Percentiles rank a stretch among this genome's conserved stretches.
Evolutionary conservation across 2,329 filamentous ascomycete genomes (phyloP).

Genomic region (Lachnellula hyalina): DNA sequence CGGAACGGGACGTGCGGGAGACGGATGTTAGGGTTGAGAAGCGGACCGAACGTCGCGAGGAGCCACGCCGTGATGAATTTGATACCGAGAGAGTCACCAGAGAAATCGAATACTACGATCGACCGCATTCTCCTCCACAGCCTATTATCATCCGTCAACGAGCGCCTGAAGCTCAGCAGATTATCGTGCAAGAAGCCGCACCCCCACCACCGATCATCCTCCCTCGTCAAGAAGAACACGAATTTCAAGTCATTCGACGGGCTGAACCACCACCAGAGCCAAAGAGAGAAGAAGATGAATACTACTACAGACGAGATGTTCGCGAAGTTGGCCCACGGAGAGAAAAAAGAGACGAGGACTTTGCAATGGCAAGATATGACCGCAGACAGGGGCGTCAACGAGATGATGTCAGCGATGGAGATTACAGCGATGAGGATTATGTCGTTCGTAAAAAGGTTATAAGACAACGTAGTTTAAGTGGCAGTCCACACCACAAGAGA

Average conservation of each 20-base stretch:
- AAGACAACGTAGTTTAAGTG: slow-evolving; percentile 44
- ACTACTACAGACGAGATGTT: slow-evolving; percentile 34
- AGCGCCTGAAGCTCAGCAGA: slow-evolving; percentile 51
- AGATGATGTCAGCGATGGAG: slow-evolving; percentile 33
- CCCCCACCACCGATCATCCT: slow-evolving; percentile 46
- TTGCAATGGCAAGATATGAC: slow-evolving; percentile 33
- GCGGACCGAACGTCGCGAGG: slow-evolving; percentile 24
- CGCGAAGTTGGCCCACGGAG: slow-evolving; percentile 20
- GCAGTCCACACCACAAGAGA: slow-evolving; percentile 48
- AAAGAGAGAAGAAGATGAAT: slow-evolving; percentile 29
- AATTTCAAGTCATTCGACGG: slow-evolving; percentile 21
- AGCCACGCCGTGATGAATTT: slow-evolving; percentile 17
- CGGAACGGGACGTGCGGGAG: slow-evolving; percentile 25
- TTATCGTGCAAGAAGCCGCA: slow-evolving; percentile 55
- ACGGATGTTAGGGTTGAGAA: slow-evolving; percentile 26
- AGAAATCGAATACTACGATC: slow-evolving; percentile 58
- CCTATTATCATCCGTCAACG: slow-evolving; percentile 54
- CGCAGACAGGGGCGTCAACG: slow-evolving; percentile 33
- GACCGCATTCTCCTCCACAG: slow-evolving; percentile 42
- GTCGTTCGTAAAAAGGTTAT: slow-evolving; percentile 35
- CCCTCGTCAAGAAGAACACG: slow-evolving; percentile 21
- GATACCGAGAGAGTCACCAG: slow-evolving; percentile 55
- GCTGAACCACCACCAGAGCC: slow-evolving; percentile 24
- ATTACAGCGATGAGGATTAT: slow-evolving; percentile 40
- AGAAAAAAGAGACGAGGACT: slow-evolving; percentile 24